These are phyloP conservation scores for Stramenopiles sp. DNA, from an alignment of 352 stramenopile genomes.

Conservation along the genomic window DNA sequence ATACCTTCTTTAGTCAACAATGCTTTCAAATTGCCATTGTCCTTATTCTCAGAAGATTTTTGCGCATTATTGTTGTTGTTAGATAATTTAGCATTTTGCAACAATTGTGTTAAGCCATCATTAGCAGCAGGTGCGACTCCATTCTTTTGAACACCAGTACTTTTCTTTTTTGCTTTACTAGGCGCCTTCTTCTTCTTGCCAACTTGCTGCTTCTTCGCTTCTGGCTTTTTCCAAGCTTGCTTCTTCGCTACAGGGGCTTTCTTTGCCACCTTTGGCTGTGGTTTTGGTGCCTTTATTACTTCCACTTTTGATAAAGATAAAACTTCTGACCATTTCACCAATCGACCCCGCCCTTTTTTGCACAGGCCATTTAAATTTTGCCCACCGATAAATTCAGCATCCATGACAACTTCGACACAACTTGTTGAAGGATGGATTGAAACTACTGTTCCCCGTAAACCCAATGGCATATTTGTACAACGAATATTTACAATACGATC, in stretches of 20 bases:
- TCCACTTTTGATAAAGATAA: background rate
- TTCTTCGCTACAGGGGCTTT: background rate
- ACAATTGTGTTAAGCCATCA: background rate
- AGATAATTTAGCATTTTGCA: background rate
- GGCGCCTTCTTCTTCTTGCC: background rate
- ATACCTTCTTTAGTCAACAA: background rate
- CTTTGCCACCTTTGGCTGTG: background rate
- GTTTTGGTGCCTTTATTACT: background rate
- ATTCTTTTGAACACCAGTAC: background rate
- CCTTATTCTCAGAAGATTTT: background rate
- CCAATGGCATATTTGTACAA: constrained; percentile 81
- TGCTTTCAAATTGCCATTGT: background rate
- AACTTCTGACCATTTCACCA: constrained; percentile 62
- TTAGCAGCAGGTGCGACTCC: background rate
- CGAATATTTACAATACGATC: constrained; percentile 93
- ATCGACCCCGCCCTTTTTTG: constrained; percentile 77
- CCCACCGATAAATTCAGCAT: constrained; percentile 85
- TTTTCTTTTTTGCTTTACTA: background rate
- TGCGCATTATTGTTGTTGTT: no score
- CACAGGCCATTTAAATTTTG: constrained; percentile 78
- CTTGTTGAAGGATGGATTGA: constrained; percentile 80
- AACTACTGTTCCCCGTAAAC: constrained; percentile 86
- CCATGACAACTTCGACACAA: constrained; percentile 93
- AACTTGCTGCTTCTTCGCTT: background rate
- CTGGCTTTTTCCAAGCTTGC: background rate